These are phyloP conservation scores for Furcasterigmium furcatum DNA, from an alignment of 2,329 filamentous ascomycete species.

Conservation along the genomic window DNA sequence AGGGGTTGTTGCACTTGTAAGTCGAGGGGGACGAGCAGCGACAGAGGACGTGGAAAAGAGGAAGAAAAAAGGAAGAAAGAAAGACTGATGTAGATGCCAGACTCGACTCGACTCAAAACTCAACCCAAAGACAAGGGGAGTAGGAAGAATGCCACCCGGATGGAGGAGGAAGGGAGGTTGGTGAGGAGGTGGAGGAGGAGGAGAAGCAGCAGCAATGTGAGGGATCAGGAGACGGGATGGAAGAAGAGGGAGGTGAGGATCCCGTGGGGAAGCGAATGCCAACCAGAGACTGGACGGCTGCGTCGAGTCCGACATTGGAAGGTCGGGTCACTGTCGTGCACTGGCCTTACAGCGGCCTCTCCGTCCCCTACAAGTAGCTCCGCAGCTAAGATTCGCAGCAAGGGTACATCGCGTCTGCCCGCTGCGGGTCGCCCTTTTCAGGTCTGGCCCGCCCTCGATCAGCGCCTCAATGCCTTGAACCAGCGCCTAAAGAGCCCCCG, in stretches of 20 bases:
- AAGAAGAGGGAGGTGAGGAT: neutral
- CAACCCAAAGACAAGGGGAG: neutral
- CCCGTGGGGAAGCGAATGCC: neutral
- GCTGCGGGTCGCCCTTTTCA: neutral
- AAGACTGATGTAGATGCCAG: neutral
- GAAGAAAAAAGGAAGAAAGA: neutral
- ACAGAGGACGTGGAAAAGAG: neutral
- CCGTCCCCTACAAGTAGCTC: neutral
- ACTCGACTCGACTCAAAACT: neutral
- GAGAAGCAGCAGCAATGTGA: constrained; percentile 4
- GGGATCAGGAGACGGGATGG: too few species aligned
- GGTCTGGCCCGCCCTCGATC: too few species aligned
- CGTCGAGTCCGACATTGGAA: too few species aligned
- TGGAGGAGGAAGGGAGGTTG: constrained; percentile 9
- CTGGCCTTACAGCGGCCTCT: neutral
- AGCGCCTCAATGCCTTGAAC: too few species aligned
- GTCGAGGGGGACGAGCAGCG: neutral
- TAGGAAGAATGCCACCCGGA: neutral
- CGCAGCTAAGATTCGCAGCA: neutral
- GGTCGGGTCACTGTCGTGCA: too few species aligned
- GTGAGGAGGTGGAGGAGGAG: constrained; percentile 8
- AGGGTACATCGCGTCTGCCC: neutral
- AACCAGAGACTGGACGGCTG: too few species aligned
- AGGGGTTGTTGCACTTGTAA: neutral
- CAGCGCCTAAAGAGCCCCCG: too few species aligned